phyloP scores from a whole-genome alignment of 2,329 filamentous ascomycete species.

The Trichoderma simmonsii region DNA sequence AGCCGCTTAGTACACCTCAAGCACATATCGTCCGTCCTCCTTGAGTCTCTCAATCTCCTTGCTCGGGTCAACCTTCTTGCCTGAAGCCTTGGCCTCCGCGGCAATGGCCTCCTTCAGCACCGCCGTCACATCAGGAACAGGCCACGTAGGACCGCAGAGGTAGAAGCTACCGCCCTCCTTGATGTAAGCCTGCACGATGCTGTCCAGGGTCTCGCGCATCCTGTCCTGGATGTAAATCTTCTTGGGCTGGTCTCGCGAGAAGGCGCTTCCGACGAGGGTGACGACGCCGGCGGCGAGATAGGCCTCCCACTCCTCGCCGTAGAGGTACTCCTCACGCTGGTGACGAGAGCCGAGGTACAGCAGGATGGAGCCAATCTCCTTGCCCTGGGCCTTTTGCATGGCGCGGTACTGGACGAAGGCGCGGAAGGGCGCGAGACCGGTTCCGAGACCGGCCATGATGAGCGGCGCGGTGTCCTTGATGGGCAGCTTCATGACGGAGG shows the following conservation, averaged over 20 bases:
- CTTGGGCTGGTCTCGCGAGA: constrained; percentile 93
- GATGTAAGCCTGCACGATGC: constrained; percentile 85
- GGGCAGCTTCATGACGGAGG: constrained; percentile 98
- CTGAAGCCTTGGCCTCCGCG: constrained; percentile 63
- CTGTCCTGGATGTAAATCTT: constrained; percentile 99
- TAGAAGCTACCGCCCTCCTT: constrained; percentile 90
- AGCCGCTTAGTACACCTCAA: constrained; percentile 80
- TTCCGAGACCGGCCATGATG: constrained; percentile 99
- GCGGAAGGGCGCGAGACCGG: constrained; percentile 96
- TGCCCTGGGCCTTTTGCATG: constrained; percentile 95
- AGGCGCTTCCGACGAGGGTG: constrained; percentile 87
- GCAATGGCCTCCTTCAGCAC: constrained; percentile 92
- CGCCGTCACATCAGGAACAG: constrained; percentile 91
- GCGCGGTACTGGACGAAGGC: constrained; percentile 98
- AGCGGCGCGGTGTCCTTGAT: constrained; percentile 81
- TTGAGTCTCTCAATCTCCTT: constrained; percentile 98
- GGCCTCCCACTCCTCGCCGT: constrained; percentile 98
- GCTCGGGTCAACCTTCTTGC: constrained; percentile 77
- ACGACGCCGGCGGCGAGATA: constrained; percentile 95
- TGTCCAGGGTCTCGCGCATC: constrained; percentile 81
- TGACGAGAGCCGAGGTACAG: constrained; percentile 96
- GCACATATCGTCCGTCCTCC: constrained; percentile 88
- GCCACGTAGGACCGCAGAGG: constrained; percentile 96
- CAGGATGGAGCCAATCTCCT: constrained; percentile 88
- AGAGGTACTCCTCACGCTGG: constrained; percentile 97